Evolutionary conservation across 805 yeast genomes (phyloP), one percentile per base, ranked within the genome.

Genomic region (Candida suzukii): DNA sequence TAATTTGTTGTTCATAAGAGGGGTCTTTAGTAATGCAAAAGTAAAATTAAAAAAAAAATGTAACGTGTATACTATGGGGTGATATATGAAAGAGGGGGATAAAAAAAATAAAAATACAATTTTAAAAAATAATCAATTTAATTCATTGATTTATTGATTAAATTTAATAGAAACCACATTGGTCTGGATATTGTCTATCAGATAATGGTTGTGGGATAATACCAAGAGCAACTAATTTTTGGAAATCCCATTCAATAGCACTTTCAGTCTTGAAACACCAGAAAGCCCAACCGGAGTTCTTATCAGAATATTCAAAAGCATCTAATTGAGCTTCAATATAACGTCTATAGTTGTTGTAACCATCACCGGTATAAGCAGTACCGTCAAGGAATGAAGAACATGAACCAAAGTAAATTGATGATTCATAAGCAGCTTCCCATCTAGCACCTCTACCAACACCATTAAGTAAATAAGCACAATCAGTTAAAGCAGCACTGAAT

Each of bases 221-320:
- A 22, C 77, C 80, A 41, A 73, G 60, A 17, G 61, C 68, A 18
- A 74, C 61, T 51, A 90, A 73, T 48, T 68, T 66, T 52, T 71
- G 68, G 67, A 85, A 73, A 63, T 86, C 95, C 97, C 97, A 90
- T 60, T 90, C 96, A 41, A 82, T 59, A 18, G 86, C 69, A 50
- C 63, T 64, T 64, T 90, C 96, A 22, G 95, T 84, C 71, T 88
- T 90, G 83, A 87, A 88, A 60, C 83, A 77, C 97, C 97, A 90
- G 70, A 85, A 83, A 43, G 87, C 75, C 96, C 96, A 90, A 26
- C 98, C 98, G 28, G 70, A 74, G 44, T 78, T 72, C 52, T 73
- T 73, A 53, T 80, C 86, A 41, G 61, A 66, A 38, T 57, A 45
- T 25, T 46, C 33, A 56, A 71, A 81, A 2, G 96, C 87, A 58